Conservation (phyloP, 768 basidiomycete genomes). For the Mrakia gelida region DNA sequence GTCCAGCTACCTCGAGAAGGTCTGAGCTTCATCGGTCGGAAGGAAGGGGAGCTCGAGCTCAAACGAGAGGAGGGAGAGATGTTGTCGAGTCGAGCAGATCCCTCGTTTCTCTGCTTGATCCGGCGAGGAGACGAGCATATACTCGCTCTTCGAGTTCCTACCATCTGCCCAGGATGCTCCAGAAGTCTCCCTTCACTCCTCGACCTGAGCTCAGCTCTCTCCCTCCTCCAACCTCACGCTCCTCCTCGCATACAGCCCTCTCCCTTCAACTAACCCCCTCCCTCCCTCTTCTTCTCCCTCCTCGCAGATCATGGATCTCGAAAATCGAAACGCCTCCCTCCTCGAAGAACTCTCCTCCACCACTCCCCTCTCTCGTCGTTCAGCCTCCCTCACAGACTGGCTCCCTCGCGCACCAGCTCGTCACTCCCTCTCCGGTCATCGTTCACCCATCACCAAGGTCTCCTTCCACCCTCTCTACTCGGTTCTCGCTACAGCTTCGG, state of each 20-base stretch:
- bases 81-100: too few relatives aligned
- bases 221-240: neutral
- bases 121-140: too few relatives aligned
- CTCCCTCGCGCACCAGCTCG: conserved; percentile 78
- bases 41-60: too few relatives aligned
- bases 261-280: neutral
- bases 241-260: neutral
- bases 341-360: conserved; percentile 66
- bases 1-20: too few relatives aligned
- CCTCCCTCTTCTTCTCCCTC: neutral
- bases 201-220: neutral
- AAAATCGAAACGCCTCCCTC: conserved; percentile 70
- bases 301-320: conserved; percentile 86
- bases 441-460: conserved; percentile 68
- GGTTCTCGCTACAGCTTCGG: conserved; percentile 75
- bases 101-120: too few relatives aligned
- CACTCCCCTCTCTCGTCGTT: conserved; percentile 46
- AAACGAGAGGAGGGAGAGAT: too few relatives aligned
- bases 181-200: neutral
- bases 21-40: too few relatives aligned
- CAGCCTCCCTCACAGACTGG: conserved; percentile 64
- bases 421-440: conserved; percentile 70
- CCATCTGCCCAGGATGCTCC: neutral
- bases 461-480: conserved; percentile 85
- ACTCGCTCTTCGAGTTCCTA: too few relatives aligned